Conservation (phyloP, 352 stramenopile species). For the Aphanomyces invadans region DNA sequence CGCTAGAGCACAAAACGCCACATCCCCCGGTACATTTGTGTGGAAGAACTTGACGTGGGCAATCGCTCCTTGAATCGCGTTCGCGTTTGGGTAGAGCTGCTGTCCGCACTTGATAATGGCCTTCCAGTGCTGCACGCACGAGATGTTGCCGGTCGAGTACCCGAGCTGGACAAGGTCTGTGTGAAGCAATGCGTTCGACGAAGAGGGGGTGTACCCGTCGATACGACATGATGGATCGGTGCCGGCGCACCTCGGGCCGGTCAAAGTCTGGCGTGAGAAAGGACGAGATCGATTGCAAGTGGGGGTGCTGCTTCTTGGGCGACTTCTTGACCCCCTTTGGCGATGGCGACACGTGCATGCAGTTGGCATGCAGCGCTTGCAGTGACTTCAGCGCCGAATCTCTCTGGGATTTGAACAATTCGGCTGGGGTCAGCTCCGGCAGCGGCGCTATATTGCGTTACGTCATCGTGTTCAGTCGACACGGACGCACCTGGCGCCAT, state of each 20-base stretch:
- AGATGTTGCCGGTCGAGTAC: constrained; percentile 20
- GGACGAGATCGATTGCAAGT: not conserved
- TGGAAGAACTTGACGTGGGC: constrained; percentile 19
- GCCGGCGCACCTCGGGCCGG: constrained; percentile 10
- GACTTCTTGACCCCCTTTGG: not conserved
- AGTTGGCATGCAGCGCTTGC: not conserved
- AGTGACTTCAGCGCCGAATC: constrained; percentile 12
- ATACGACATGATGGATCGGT: constrained; percentile 17
- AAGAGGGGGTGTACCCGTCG: constrained; percentile 9
- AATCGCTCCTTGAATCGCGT: not conserved
- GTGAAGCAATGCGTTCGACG: not conserved
- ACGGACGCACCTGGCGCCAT: not conserved
- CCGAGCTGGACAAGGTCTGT: not conserved
- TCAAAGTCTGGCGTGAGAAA: constrained; percentile 23
- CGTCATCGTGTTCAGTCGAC: not conserved
- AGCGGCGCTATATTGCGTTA: not conserved
- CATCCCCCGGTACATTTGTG: not conserved
- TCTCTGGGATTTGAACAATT: not conserved
- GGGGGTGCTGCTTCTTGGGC: not conserved
- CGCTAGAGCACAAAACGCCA: constrained; percentile 19
- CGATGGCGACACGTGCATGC: not conserved
- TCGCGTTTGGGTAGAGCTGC: not conserved
- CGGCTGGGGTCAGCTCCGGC: not conserved
- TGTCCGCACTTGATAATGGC: constrained; percentile 10
- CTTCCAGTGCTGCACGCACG: constrained; percentile 21